phyloP scores from a whole-genome alignment of 192 early-diverging fungal species.

The Dissophora ornata region DNA sequence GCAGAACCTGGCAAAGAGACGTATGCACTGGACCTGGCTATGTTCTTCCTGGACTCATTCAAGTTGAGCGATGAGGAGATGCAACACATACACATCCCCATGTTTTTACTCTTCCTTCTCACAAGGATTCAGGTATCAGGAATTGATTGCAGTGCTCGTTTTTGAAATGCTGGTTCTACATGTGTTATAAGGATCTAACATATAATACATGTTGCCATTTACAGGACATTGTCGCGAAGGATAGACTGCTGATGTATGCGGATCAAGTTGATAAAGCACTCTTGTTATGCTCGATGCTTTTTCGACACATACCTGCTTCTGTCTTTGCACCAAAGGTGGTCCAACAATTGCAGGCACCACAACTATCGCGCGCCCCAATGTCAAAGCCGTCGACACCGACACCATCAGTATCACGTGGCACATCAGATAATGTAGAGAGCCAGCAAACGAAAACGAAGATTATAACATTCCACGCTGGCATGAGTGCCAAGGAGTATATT shows the following conservation, averaged over 20 bases:
- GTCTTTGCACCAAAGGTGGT: conserved; percentile 41
- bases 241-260: conserved; percentile 23
- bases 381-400: conserved; percentile 44
- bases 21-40: conserved; percentile 67
- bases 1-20: conserved; percentile 39
- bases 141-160: too few species aligned
- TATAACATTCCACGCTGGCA: conserved; percentile 49
- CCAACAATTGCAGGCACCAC: conserved; percentile 20
- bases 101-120: conserved; percentile 73
- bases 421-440: conserved; percentile 4
- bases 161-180: too few species aligned
- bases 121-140: conserved; percentile 61
- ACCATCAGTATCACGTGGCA: conserved; percentile 7
- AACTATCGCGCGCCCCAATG: conserved; percentile 33
- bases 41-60: conserved; percentile 79
- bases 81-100: conserved; percentile 83
- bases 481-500: conserved; percentile 58
- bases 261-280: conserved; percentile 32
- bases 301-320: conserved; percentile 40
- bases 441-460: conserved; percentile 9
- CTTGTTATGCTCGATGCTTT: conserved; percentile 45
- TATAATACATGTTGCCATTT: neutral
- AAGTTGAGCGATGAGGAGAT: conserved; percentile 87
- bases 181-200: neutral
- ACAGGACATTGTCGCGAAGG: conserved; percentile 24